Percentiles rank a stretch among this genome's conserved stretches.
Conservation (phyloP, 2,329 filamentous ascomycete genomes). For the Fusarium praegraminearum region DNA sequence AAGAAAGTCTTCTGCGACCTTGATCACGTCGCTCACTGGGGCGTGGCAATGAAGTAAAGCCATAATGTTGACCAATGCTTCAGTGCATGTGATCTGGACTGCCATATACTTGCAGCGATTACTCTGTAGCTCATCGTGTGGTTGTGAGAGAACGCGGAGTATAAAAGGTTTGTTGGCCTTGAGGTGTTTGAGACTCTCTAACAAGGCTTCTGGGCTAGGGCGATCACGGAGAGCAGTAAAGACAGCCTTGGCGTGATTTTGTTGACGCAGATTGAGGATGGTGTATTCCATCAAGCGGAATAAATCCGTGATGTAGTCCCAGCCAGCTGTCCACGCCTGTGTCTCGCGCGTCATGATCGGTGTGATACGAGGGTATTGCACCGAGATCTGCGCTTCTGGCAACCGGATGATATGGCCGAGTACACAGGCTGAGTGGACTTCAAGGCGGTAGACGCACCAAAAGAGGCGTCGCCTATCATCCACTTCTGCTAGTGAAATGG, state of each 20-base stretch:
- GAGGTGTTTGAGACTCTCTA: not conserved
- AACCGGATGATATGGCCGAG: not conserved
- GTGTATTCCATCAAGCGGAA: conserved; percentile 12
- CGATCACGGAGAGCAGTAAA: not conserved
- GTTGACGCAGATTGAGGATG: not conserved
- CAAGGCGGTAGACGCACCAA: not conserved
- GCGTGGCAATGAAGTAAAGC: conserved; percentile 1
- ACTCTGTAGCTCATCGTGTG: not conserved
- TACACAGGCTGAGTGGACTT: not conserved
- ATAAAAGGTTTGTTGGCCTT: not conserved
- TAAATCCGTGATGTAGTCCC: conserved; percentile 4
- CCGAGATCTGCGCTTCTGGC: fast-evolving
- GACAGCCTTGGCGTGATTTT: not conserved
- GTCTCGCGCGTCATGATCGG: conserved; percentile 4
- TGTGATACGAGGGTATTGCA: conserved; percentile 1
- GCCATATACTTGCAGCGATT: conserved; percentile 1
- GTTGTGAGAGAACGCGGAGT: not conserved
- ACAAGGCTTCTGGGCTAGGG: not conserved
- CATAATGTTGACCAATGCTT: conserved; percentile 3
- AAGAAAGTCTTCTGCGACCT: not conserved
- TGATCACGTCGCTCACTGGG: conserved; percentile 1
- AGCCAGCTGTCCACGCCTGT: conserved; percentile 2
- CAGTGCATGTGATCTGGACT: conserved; percentile 2
- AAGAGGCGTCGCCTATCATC: not conserved
- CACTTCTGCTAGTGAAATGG: not conserved